Base-by-base conservation (phyloP, 306 rosid species). In the Vigna radiata region DNA sequence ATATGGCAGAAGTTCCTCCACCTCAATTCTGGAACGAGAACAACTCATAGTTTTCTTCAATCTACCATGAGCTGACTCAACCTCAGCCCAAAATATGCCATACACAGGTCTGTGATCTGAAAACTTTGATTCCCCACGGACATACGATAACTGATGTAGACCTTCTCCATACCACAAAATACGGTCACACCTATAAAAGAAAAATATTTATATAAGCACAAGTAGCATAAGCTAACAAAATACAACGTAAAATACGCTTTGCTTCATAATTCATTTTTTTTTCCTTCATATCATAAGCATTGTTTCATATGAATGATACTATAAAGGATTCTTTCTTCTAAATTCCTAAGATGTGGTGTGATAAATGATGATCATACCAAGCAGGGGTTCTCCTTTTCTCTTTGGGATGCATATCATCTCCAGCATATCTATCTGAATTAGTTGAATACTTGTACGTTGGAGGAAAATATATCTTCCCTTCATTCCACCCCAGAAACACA, bases 361-460 rank as follows among this genome's bases (percentile, higher is more conserved):
- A 78, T 18, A 37, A 64, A 19, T 18, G 72, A 80, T 74, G 27
- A 76, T 82, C 86, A 84, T 84, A 96, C 99, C 99, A 96, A 60
- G 99, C 99, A 55, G 99, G 99, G 44, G 97, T 96, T 82, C 99
- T 88, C 36, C 96, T 93, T 85, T 96, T 96, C 83, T 96, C 97
- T 79, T 96, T 92, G 1, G 97, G 99, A 78, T 90, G 95, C 96
- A 89, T 89, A 49, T 91, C 97, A 77, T 87, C 99, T 62, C 99
- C 99, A 0, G 97, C 90, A 67, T 96, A 96, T 90, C 99, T 79
- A 79, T 96, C 99, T 47, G 99, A 96, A 82, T 96, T 96, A 37
- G 98, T 92, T 21, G 98, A 96, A 73, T 96, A 96, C 86, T 96
- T 96, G 86, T 96, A 96, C 8, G 99, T 96, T 68, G 99, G 99